phyloP scores from a whole-genome alignment of 2,329 filamentous ascomycete species.

The Lojkania enalia region DNA sequence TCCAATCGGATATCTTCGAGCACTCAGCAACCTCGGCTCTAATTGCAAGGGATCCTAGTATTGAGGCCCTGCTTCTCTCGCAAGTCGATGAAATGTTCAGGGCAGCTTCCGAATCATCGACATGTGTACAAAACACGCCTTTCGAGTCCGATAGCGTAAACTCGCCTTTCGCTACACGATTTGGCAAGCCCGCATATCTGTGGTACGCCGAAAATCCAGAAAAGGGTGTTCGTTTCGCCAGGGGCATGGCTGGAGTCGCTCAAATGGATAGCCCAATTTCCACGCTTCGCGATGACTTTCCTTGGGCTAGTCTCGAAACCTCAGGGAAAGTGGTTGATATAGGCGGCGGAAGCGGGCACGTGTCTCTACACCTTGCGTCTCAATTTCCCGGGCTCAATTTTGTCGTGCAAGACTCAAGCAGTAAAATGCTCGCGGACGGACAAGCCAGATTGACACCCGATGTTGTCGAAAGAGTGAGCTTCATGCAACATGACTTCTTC shows the following conservation, averaged over 20 bases:
- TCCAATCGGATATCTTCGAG: slow-evolving; percentile 5
- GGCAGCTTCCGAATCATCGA: slow-evolving; percentile 26
- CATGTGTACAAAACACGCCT: slow-evolving; percentile 14
- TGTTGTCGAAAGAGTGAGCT: slow-evolving; percentile 25
- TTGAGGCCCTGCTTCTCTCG: slow-evolving; percentile 17
- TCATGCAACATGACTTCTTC: slow-evolving; percentile 45
- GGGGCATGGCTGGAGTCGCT: too few species aligned
- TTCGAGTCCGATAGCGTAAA: slow-evolving; percentile 4
- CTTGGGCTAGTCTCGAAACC: slow-evolving; percentile 26
- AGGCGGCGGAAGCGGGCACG: slow-evolving; percentile 33
- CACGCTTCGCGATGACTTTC: slow-evolving; percentile 24
- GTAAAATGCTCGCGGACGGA: slow-evolving; percentile 13
- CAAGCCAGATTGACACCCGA: slow-evolving; percentile 1
- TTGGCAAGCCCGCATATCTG: slow-evolving; percentile 26
- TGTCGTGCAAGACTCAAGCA: slow-evolving; percentile 18
- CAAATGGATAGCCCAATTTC: too few species aligned
- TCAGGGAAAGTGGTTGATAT: slow-evolving; percentile 37
- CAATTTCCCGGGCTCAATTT: slow-evolving; percentile 15
- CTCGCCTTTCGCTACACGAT: slow-evolving; percentile 21
- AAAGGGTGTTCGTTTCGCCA: too few species aligned
- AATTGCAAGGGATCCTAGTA: slow-evolving; percentile 16
- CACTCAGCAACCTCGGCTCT: slow-evolving; percentile 19
- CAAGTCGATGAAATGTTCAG: slow-evolving; percentile 32
- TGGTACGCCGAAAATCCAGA: slow-evolving; percentile 33
- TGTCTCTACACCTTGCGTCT: slow-evolving; percentile 24